These are phyloP conservation scores for Cryptococcus sp. DNA, from an alignment of 1,284 basidiomycete genomes.

Conservation along the genomic window DNA sequence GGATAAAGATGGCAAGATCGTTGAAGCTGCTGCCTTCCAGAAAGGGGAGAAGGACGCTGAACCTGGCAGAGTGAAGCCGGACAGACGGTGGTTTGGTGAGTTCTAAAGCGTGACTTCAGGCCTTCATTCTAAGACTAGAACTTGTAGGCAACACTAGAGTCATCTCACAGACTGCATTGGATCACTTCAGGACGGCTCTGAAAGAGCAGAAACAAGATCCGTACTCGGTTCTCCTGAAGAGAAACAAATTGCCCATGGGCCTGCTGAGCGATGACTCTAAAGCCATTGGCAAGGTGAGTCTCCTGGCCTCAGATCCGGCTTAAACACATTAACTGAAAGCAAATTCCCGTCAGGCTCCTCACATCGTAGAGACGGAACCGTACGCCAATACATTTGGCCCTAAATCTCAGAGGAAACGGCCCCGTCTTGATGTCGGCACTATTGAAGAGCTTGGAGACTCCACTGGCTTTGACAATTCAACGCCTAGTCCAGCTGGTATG, in stretches of 20 bases:
- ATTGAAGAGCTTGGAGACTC: slow-evolving; percentile 80
- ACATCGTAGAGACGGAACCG: slow-evolving; percentile 91
- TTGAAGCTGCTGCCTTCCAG: slow-evolving; percentile 88
- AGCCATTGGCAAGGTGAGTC: slow-evolving; percentile 69
- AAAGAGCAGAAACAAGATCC: slow-evolving; percentile 81
- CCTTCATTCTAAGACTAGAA: background rate
- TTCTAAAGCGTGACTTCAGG: slow-evolving; percentile 19
- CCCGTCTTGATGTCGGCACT: slow-evolving; percentile 74
- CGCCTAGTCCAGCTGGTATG: background rate
- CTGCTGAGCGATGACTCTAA: slow-evolving; percentile 82
- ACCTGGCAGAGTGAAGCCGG: slow-evolving; percentile 85
- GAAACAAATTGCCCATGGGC: slow-evolving; percentile 94
- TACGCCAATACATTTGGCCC: slow-evolving; percentile 90
- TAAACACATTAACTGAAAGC: background rate
- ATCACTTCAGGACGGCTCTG: slow-evolving; percentile 88
- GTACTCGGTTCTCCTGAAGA: slow-evolving; percentile 83
- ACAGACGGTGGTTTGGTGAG: slow-evolving; percentile 91
- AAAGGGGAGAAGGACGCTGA: slow-evolving; percentile 82
- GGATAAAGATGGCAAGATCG: slow-evolving; percentile 83
- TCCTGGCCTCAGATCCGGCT: background rate
- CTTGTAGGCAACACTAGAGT: slow-evolving; percentile 86
- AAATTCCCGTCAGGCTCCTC: slow-evolving; percentile 60
- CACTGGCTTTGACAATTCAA: slow-evolving; percentile 53
- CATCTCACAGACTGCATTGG: slow-evolving; percentile 91
- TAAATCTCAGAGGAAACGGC: slow-evolving; percentile 85